Evolutionary conservation across 2,329 filamentous ascomycete genomes (phyloP), one percentile per base, ranked within the genome.

Genomic region (Epichloe elymi): DNA sequence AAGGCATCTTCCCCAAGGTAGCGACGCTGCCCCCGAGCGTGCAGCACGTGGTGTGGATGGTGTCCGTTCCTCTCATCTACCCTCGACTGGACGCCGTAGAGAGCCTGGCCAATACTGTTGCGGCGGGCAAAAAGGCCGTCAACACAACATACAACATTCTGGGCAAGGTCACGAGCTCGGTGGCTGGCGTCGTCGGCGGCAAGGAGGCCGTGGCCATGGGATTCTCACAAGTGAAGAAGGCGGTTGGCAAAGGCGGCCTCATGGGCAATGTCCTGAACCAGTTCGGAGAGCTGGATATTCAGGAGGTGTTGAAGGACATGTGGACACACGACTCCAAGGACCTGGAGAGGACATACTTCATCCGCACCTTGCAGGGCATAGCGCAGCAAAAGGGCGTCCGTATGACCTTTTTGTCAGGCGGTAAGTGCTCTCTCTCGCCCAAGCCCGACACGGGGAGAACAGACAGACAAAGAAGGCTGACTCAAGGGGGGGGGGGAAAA

Each of bases 321-420:
- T 98, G 93, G 93, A 98, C 93, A 20, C 93, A 98, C 63, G 91
- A 97, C 48, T 90, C 86, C 49, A 98, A 97, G 77, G 93, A 98
- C 60, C 81, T 98, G 40, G 93, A 98, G 70, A 79, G 93, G 52
- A 98, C 93, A 6, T 98, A 98, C 65, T 74, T 98, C 55, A 95
- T 98, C 64, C 84, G 93, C 56, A 98, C 93, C 1, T 76, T 98
- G 3, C 93, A 98, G 70, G 88, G 89, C 26, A 97, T 98, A 60
- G 78, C 93, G 1, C 88, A 95, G 65, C 90, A 95, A 68, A 96
- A 96, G 70, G 90, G 87, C 26, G 79, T 98, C 46, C 85, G 93
- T 45, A 96, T 98, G 86, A 96, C 90, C 1, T 97, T 98, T 98
- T 72, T 98, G 56, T 95, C 88, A 15, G 93, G 93, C 63, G 86